Conservation (phyloP, 2,329 filamentous ascomycete genomes). For the Pseudocercospora ulei region DNA sequence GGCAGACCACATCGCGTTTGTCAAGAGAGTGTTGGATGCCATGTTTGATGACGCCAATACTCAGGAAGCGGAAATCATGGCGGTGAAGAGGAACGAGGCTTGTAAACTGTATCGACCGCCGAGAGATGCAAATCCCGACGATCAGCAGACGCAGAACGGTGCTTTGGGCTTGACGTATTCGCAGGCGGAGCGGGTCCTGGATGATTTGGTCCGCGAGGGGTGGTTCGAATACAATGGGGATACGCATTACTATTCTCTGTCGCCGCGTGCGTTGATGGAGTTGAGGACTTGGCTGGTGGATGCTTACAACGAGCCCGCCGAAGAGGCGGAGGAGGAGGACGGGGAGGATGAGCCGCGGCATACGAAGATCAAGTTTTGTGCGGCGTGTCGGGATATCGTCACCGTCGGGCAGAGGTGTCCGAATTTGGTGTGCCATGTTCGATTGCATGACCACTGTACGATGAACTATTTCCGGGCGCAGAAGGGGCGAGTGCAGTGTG, state of each 20-base stretch:
- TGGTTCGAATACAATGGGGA: slow-evolving; percentile 67
- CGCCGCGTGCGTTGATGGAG: slow-evolving; percentile 72
- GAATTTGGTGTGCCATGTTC: slow-evolving; percentile 55
- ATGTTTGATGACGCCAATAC: slow-evolving; percentile 91
- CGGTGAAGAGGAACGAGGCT: slow-evolving; percentile 68
- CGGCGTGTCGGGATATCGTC: slow-evolving; percentile 80
- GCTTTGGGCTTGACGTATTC: slow-evolving; percentile 69
- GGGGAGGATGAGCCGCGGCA: slow-evolving; percentile 38
- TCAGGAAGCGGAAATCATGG: slow-evolving; percentile 68
- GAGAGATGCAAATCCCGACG: slow-evolving; percentile 17
- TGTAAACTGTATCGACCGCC: slow-evolving; percentile 52
- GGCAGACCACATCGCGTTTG: slow-evolving; percentile 77
- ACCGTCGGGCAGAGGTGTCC: slow-evolving; percentile 72
- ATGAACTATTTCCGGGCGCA: slow-evolving; percentile 62
- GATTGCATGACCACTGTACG: slow-evolving; percentile 69
- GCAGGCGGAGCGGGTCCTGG: slow-evolving; percentile 66
- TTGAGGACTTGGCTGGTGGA: slow-evolving; percentile 73
- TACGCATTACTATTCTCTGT: slow-evolving; percentile 64
- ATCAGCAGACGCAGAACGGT: slow-evolving; percentile 33
- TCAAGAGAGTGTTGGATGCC: slow-evolving; percentile 75
- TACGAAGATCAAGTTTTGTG: slow-evolving; percentile 74
- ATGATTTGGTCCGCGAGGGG: slow-evolving; percentile 61
- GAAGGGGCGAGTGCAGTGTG: slow-evolving; percentile 52
- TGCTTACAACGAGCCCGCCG: slow-evolving; percentile 71
- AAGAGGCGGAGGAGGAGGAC: slow-evolving; percentile 43